These are phyloP conservation scores for Torulaspora delbrueckii DNA, from an alignment of 805 yeast species.

Conservation along the genomic window DNA sequence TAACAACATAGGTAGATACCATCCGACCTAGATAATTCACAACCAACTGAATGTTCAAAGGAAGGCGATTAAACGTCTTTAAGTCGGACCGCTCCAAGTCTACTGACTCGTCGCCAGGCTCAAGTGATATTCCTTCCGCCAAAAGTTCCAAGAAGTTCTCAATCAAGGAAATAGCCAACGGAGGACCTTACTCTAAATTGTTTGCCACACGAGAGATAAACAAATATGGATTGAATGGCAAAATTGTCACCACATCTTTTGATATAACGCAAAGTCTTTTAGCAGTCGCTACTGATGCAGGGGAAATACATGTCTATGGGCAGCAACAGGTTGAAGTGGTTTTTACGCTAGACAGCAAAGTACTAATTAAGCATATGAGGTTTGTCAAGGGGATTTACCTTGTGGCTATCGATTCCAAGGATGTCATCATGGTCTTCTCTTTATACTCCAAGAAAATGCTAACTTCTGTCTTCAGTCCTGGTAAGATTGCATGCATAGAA, in stretches of 20 bases:
- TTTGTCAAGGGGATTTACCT: conserved; percentile 80
- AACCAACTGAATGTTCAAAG: conserved; percentile 30
- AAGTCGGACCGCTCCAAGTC: conserved; percentile 21
- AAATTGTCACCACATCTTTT: conserved; percentile 61
- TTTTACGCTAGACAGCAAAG: conserved; percentile 47
- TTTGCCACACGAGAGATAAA: conserved; percentile 34
- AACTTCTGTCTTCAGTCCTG: conserved; percentile 56
- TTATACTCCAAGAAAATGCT: conserved; percentile 57
- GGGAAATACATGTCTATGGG: conserved; percentile 76
- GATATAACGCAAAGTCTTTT: conserved; percentile 86
- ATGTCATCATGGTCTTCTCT: conserved; percentile 64
- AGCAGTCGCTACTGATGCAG: conserved; percentile 70
- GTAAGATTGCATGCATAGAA: conserved; percentile 62
- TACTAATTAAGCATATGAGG: conserved; percentile 49
- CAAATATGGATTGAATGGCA: conserved; percentile 59
- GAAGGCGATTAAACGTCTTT: conserved; percentile 34
- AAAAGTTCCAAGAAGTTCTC: conserved; percentile 9
- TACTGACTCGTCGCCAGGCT: background rate
- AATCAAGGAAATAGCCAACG: conserved; percentile 6
- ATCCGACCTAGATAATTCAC: background rate
- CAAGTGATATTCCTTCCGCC: background rate
- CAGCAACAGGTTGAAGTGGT: conserved; percentile 72
- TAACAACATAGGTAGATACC: background rate
- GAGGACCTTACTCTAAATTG: conserved; percentile 23
- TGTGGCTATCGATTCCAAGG: conserved; percentile 61